Conservation (phyloP, 2,329 filamentous ascomycete genomes). For the Fusarium scirpi region DNA sequence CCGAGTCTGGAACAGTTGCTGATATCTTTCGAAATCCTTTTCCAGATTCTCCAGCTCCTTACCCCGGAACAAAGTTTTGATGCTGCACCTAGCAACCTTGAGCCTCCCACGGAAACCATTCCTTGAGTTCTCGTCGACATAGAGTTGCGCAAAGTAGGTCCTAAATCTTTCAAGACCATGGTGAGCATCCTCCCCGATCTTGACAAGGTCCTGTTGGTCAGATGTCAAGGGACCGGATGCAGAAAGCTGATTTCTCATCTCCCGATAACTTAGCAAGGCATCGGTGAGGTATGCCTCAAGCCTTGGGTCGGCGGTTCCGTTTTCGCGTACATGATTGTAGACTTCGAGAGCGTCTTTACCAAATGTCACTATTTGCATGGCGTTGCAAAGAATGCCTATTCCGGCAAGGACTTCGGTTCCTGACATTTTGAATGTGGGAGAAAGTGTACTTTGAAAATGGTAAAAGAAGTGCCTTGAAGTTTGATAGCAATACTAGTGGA, state of each 20-base stretch:
- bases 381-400: background rate
- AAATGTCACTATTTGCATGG: background rate
- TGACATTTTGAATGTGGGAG: background rate
- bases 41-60: background rate
- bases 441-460: too few relatives aligned
- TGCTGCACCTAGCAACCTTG: accelerated
- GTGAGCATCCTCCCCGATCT: background rate
- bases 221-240: accelerated
- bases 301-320: background rate
- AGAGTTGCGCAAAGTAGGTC: background rate
- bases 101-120: background rate
- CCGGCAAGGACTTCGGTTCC: background rate
- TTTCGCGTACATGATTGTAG: background rate
- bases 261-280: background rate
- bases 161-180: accelerated
- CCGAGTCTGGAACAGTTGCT: background rate
- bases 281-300: background rate
- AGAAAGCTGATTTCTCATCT: background rate
- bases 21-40: background rate
- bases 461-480: too few relatives aligned
- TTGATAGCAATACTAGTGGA: too few relatives aligned
- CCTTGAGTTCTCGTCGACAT: accelerated
- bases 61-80: background rate
- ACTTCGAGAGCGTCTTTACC: background rate
- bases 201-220: background rate